Conservation (phyloP, 441 rosid species). For the Gossypium gossypioides region DNA sequence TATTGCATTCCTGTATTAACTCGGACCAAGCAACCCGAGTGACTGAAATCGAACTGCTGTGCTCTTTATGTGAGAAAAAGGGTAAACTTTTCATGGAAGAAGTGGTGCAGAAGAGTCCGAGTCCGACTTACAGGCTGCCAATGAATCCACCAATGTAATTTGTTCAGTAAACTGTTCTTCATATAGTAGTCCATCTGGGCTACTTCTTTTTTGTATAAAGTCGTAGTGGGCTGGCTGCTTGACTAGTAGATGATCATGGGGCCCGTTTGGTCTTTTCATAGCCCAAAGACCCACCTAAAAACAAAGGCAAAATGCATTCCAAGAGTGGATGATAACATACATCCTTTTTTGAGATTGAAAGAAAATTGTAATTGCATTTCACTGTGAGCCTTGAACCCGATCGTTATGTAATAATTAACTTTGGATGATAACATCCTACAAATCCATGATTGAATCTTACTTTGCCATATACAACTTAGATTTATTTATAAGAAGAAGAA, state of each 20-base stretch:
- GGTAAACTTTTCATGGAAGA: too few relatives aligned
- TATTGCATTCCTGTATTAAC: too few relatives aligned
- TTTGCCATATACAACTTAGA: background rate
- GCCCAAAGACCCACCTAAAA: background rate
- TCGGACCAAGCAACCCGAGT: too few relatives aligned
- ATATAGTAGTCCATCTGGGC: background rate
- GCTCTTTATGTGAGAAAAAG: too few relatives aligned
- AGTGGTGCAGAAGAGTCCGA: too few relatives aligned
- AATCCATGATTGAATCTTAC: background rate
- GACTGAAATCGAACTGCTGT: too few relatives aligned
- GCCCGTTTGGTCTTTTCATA: too few relatives aligned
- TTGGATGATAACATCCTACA: background rate
- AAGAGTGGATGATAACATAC: background rate
- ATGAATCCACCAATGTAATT: slow-evolving; percentile 17
- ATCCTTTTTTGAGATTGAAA: background rate
- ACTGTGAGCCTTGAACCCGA: background rate
- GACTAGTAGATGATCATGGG: too few relatives aligned
- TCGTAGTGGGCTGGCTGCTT: too few relatives aligned
- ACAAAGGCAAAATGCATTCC: background rate
- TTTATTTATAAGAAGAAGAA: too few relatives aligned
- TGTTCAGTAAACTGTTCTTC: background rate
- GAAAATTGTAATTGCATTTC: background rate
- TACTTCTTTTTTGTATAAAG: too few relatives aligned
- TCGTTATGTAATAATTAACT: background rate
- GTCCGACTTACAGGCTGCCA: slow-evolving; percentile 8